Evolutionary conservation across 768 basidiomycete genomes (phyloP), one percentile per base, ranked within the genome.

Genomic region (Dioszegia crocea): DNA sequence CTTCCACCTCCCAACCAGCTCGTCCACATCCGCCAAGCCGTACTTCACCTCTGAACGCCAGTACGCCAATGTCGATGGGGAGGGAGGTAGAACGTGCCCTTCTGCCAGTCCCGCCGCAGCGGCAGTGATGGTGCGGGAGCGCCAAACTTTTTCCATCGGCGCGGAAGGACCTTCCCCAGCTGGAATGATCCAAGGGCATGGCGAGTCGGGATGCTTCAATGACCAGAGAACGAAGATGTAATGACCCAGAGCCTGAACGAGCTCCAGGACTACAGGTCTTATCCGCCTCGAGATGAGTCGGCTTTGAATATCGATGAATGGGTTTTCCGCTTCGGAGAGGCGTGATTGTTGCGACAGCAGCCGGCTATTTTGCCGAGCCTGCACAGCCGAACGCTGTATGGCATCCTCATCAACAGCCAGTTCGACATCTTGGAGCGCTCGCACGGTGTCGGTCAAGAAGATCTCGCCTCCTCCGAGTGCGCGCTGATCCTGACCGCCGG

Each of bases 161-260:
- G 47, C n/a, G 10, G 9, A 39, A 14, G 21, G 5, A 19, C 26
- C 21, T 21, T 39, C 19, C 1, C 12, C 27, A 0, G 61, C 27
- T 12, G 40, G 36, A 11, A 54, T 40, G 4, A 59, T 52, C 67
- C 71, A 69, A 5, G 71, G 71, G 59, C 65, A 66, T 8, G 62
- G 62, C 30, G 26, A 23, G 29, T 60, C 38, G 0, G 65, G 64
- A 45, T 59, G 60, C 1, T 36, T 27, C 0, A 60, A 38, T 40
- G 46, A 63, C 71, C 71, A 73, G 3, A 67, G 51, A 3, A 64
- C 62, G 47, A 68, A 68, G 36, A 73, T 48, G 43, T 70, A 73
- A 46, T 70, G 68, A 0, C 71, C 68, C 21, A 73, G 48, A 12
- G 71, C 62, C 33, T 70, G 68, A 5, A 70, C 56, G 19, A 73